Evolutionary conservation across 2,329 filamentous ascomycete genomes (phyloP), one percentile per base, ranked within the genome.

Genomic region (Phialophora expanda): DNA sequence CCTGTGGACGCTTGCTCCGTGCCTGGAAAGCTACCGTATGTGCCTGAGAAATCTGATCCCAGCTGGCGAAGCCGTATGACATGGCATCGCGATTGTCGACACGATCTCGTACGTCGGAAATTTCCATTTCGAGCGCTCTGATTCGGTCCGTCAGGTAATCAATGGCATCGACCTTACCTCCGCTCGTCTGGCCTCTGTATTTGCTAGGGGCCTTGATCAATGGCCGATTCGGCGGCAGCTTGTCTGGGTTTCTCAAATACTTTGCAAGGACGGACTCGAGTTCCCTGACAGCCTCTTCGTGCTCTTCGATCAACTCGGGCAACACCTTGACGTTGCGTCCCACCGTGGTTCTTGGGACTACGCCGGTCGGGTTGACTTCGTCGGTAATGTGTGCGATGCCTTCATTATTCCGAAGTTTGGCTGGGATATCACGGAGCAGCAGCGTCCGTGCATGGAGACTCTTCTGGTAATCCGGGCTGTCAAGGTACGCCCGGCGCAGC

Each of bases 61-160:
- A 99, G 73, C 92, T 97, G 8, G 94, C 93, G 76, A 99, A 99
- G 0, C 95, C 95, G 75, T 93, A 99, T 0, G 92, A 85, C 85
- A 96, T 90, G 17, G 93, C 90, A 75, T 94, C 92, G 57, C 93
- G 88, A 76, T 89, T 92, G 78, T 98, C 94, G 7, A 99, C 88
- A 0, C 88, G 88, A 46, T 87, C 85, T 12, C 95, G 88, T 1
- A 93, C 90, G 69, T 95, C 88, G 74, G 90, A 92, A 78, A 99
- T 93, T 75, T 96, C 87, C 11, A 87, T 78, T 76, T 98, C 94
- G 41, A 99, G 84, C 56, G 89, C 85, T 71, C 88, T 88, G 74
- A 99, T 97, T 20, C 93, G 89, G 61, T 90, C 86, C 0, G 93
- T 96, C 61, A 96, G 83, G 74, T 97, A 98, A 69, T 97, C 92